Evolutionary conservation across 2,329 filamentous ascomycete genomes (phyloP).

Genomic region (Aureobasidium subglaciale): DNA sequence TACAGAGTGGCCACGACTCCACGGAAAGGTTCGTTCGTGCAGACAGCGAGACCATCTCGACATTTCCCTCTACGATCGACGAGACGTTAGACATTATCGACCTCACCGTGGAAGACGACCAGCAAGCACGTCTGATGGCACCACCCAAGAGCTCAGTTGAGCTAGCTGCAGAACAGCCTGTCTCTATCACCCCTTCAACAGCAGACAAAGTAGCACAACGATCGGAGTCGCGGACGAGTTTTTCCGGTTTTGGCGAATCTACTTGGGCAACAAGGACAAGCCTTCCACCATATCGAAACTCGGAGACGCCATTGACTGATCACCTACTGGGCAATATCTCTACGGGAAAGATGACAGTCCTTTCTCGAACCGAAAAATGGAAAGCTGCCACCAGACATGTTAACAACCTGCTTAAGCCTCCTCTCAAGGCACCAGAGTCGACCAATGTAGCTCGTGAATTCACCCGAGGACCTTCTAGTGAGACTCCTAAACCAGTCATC

Average conservation of each 20-base stretch:
- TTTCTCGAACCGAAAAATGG: neutral
- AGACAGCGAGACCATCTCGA: neutral
- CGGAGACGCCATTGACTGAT: neutral
- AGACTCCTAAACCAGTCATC: neutral
- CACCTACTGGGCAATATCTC: neutral
- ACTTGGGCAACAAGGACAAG: too few species aligned
- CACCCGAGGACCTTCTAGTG: neutral
- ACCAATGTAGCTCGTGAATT: neutral
- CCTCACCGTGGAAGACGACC: conserved; percentile 2
- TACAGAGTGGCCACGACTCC: neutral
- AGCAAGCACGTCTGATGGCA: neutral
- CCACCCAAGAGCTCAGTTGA: too few species aligned
- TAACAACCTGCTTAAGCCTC: neutral
- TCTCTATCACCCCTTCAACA: neutral
- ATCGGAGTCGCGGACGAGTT: too few species aligned
- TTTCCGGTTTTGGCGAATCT: too few species aligned
- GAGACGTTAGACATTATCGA: neutral
- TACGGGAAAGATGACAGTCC: neutral
- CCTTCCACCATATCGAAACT: too few species aligned
- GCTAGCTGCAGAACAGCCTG: neutral
- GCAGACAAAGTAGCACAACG: too few species aligned
- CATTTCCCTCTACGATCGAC: neutral
- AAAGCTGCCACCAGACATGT: neutral
- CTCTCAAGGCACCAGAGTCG: neutral
- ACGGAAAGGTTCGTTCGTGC: neutral